phyloP scores from a whole-genome alignment of 208 protist species.

The Trypanosoma brucei region DNA sequence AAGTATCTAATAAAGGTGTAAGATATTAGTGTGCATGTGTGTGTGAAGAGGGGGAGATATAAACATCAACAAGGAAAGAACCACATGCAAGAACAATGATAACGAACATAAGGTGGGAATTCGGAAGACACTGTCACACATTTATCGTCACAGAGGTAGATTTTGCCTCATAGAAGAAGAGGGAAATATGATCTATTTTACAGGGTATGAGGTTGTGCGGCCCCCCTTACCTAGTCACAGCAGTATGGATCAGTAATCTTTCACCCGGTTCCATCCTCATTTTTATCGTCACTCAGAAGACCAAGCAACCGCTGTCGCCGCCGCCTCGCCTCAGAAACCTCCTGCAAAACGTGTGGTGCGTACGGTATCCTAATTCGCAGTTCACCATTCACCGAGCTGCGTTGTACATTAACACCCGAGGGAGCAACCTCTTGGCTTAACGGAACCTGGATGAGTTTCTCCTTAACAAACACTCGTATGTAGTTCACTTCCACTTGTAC shows the following conservation, averaged over 20 bases:
- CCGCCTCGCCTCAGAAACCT: slow-evolving; percentile 19
- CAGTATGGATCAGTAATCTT: not conserved
- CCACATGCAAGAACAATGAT: not conserved
- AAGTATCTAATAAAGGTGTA: too few species aligned
- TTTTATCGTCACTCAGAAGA: not conserved
- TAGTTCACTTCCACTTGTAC: slow-evolving; percentile 92
- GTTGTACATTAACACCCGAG: slow-evolving; percentile 58
- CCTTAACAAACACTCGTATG: slow-evolving; percentile 89
- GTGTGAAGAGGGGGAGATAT: too few species aligned
- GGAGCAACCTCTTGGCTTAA: slow-evolving; percentile 79
- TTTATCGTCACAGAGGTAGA: too few species aligned
- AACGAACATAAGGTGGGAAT: not conserved
- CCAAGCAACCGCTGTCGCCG: slow-evolving; percentile 5
- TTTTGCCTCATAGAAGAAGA: too few species aligned
- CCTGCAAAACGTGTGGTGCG: slow-evolving; percentile 36
- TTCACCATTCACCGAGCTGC: slow-evolving; percentile 69
- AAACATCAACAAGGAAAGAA: not conserved
- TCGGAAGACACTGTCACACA: too few species aligned
- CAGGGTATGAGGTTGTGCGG: too few species aligned
- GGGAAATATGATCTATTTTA: too few species aligned
- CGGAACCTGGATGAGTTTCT: slow-evolving; percentile 91
- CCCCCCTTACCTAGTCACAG: too few species aligned
- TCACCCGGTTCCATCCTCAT: not conserved
- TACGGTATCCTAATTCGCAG: slow-evolving; percentile 81
- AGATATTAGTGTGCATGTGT: too few species aligned